These are phyloP conservation scores for Tarenaya hassleriana DNA, from an alignment of 345 rosid species.

Conservation along the genomic window DNA sequence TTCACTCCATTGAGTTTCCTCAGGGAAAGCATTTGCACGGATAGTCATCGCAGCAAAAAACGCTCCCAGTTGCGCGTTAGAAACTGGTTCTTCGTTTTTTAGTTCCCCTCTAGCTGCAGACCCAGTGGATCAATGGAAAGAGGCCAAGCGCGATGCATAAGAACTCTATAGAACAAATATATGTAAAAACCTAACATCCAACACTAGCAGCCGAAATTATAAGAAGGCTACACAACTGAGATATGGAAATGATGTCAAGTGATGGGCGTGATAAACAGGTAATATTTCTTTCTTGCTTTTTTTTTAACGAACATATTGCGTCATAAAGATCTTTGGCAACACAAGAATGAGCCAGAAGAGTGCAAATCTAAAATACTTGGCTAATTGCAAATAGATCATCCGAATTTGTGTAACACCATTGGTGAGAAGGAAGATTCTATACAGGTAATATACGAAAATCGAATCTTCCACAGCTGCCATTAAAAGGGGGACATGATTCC, in stretches of 20 bases:
- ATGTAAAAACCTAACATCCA: background rate
- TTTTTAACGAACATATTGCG: too few species aligned
- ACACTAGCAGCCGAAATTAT: too few species aligned
- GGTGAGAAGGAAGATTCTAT: background rate
- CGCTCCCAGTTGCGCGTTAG: conserved; percentile 87
- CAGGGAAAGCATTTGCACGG: conserved; percentile 83
- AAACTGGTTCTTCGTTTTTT: conserved; percentile 65
- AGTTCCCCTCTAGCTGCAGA: conserved; percentile 67
- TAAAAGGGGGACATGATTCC: background rate
- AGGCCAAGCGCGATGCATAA: conserved; percentile 6
- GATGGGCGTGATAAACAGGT: too few species aligned
- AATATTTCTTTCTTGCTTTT: too few species aligned
- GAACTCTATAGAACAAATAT: conserved; percentile 5
- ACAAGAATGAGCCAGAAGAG: too few species aligned
- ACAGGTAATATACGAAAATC: background rate
- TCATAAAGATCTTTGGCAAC: too few species aligned
- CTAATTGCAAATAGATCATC: too few species aligned
- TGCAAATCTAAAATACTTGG: too few species aligned
- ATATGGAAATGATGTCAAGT: background rate
- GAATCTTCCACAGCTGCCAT: background rate
- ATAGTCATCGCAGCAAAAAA: conserved; percentile 96
- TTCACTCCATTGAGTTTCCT: conserved; percentile 94
- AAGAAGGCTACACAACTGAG: background rate
- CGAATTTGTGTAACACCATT: background rate
- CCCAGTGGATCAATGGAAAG: conserved; percentile 3